Base-by-base conservation (phyloP, 768 basidiomycete genomes). In the Boletus fagicola region DNA sequence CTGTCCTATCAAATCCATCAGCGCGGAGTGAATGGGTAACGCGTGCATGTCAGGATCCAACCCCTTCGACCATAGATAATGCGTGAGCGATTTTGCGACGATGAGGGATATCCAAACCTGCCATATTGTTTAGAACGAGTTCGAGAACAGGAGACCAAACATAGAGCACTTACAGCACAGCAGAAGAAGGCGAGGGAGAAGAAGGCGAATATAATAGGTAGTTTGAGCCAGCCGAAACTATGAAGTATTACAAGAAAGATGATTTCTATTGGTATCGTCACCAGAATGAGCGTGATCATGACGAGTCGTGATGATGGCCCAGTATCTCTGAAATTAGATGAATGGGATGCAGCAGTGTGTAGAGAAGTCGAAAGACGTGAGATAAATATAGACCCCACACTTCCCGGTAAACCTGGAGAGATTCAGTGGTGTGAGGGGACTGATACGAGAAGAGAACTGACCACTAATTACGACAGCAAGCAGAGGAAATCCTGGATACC, bases 41-140 rank as follows among this genome's bases (percentile, higher is more conserved):
- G 93, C 93, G 69, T 96, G 95, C 74, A 90, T 86, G 69, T 98
- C 94, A 6, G 94, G 94, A 69, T 98, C 94, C 28, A 85, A 77
- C 12, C 82, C 77, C 54, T 77, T 83, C 0, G 81, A 80, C 93
- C 94, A 96, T 28, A 97, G 80, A 67, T 83, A 85, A 44, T 83
- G 74, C 2, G 93, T 94, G 49, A 94, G 76, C 12, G 68, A 64
- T 49, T 78, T 82, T 1, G 90, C 93, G 35, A 90, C 71, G 30
- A 78, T 26, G 5, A 98, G 78, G 2, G 94, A 94, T 56, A 84
- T 73, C 13, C 79, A 69, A 28, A 90, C 86, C 93, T 96, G 66
- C 4, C 54, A 33, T 1, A n/a, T 40, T 16, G 52, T 53, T 59
- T 3, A 49, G 53, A 20, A 48, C n/a, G n/a, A 0, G 22, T 28